Conservation (phyloP, 805 yeast species). For the Jamesozyma jinghongensis region DNA sequence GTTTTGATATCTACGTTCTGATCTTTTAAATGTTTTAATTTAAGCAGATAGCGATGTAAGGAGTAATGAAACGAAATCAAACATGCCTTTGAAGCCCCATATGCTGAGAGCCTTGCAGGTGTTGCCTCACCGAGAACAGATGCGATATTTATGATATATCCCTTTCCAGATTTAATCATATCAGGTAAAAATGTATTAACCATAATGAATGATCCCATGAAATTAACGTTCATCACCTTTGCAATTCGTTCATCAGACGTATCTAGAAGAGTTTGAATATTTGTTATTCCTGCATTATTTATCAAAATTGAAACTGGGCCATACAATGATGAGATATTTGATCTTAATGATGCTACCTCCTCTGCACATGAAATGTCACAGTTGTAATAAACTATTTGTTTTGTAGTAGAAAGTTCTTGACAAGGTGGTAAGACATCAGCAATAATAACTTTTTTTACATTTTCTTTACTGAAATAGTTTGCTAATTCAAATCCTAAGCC, state of each 20-base stretch:
- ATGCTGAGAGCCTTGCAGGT: constrained; percentile 70
- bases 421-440: constrained; percentile 44
- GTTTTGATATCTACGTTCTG: constrained; percentile 42
- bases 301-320: constrained; percentile 62
- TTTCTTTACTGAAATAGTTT: constrained; percentile 33
- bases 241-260: constrained; percentile 51
- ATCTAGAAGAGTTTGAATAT: constrained; percentile 49
- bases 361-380: constrained; percentile 61
- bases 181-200: constrained; percentile 63
- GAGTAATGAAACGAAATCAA: constrained; percentile 78
- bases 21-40: constrained; percentile 6
- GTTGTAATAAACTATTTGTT: constrained; percentile 43
- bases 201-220: constrained; percentile 60
- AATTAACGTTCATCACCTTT: constrained; percentile 54
- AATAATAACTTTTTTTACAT: constrained; percentile 48
- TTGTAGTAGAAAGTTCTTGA: constrained; percentile 17
- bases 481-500: constrained; percentile 73
- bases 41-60: constrained; percentile 49
- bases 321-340: constrained; percentile 34
- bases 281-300: constrained; percentile 78
- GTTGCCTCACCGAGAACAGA: constrained; percentile 79
- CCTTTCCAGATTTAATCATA: constrained; percentile 54
- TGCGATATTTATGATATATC: constrained; percentile 72
- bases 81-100: constrained; percentile 89
- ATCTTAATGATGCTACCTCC: constrained; percentile 36